These are phyloP conservation scores for Russula griseocarnosa DNA, from an alignment of 768 basidiomycete species.

Conservation along the genomic window DNA sequence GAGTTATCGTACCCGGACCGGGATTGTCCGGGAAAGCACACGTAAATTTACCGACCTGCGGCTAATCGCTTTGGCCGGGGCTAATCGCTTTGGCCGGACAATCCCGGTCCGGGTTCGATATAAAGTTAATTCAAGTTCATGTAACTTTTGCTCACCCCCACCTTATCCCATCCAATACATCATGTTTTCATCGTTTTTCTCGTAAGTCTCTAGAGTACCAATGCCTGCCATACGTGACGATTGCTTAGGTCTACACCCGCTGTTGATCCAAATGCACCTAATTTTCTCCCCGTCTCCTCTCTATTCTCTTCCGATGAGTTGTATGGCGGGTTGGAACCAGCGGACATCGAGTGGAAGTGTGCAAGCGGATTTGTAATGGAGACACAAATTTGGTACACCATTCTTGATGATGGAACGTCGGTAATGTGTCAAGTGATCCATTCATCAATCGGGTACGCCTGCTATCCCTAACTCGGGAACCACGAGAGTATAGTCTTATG, in stretches of 20 bases:
- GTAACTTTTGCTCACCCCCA: neutral
- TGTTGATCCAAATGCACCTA: conserved; percentile 64
- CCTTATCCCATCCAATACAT: conserved; percentile 31
- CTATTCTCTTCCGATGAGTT: conserved; percentile 51
- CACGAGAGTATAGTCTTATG: conserved; percentile 9
- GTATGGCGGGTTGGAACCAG: conserved; percentile 68
- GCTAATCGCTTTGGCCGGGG: too few species aligned
- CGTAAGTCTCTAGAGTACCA: conserved; percentile 49
- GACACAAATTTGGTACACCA: conserved; percentile 83
- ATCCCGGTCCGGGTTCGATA: conserved; percentile 12
- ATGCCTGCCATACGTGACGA: conserved; percentile 21
- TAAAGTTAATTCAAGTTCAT: neutral
- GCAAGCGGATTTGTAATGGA: conserved; percentile 82
- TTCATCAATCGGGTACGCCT: conserved; percentile 78
- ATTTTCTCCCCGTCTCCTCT: conserved; percentile 79
- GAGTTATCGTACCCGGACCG: too few species aligned
- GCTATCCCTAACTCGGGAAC: conserved; percentile 18
- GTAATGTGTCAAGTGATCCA: conserved; percentile 85
- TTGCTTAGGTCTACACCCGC: conserved; percentile 49
- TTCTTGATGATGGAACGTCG: conserved; percentile 72
- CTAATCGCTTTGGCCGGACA: neutral
- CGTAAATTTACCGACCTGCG: too few species aligned
- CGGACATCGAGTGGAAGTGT: conserved; percentile 81
- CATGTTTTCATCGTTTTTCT: conserved; percentile 78
- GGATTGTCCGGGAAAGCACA: too few species aligned